Evolutionary conservation across 768 basidiomycete genomes (phyloP).

Genomic region (Termitomyces sp.): DNA sequence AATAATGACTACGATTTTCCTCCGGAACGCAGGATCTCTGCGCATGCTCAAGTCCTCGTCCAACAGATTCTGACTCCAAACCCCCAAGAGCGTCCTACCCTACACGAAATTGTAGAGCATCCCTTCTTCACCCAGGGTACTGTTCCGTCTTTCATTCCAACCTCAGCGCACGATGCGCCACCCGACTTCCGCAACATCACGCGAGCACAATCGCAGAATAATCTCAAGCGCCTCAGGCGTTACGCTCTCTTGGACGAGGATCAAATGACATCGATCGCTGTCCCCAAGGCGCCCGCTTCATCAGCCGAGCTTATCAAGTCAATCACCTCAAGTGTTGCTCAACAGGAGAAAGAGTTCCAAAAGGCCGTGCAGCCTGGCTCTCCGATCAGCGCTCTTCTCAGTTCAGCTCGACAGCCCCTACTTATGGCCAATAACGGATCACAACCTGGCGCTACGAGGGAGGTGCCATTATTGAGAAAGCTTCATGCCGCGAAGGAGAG

Average conservation of each 20-base stretch:
- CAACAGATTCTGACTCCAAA: constrained; percentile 81
- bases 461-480: constrained; percentile 45
- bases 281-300: constrained; percentile 27
- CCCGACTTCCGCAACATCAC: constrained; percentile 76
- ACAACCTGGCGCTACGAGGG: constrained; percentile 19
- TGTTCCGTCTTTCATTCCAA: constrained; percentile 77
- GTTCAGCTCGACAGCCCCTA: constrained; percentile 83
- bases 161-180: constrained; percentile 65
- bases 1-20: constrained; percentile 95
- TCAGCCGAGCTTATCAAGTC: constrained; percentile 28
- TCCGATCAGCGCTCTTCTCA: constrained; percentile 88
- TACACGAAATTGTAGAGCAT: constrained; percentile 82
- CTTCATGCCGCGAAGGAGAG: constrained; percentile 54
- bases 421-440: constrained; percentile 48
- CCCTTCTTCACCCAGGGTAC: constrained; percentile 79
- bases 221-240: constrained; percentile 65
- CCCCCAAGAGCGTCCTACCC: constrained; percentile 74
- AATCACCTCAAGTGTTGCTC: constrained; percentile 58
- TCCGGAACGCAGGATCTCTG: constrained; percentile 62
- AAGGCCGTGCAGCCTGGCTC: constrained; percentile 93
- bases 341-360: constrained; percentile 96
- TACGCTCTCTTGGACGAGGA: constrained; percentile 63
- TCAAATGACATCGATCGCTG: constrained; percentile 35
- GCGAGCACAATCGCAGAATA: constrained; percentile 53
- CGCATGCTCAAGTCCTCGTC: constrained; percentile 72